These are phyloP conservation scores for Diaporthe vaccinii DNA, from an alignment of 2,329 filamentous ascomycete species.

Conservation along the genomic window DNA sequence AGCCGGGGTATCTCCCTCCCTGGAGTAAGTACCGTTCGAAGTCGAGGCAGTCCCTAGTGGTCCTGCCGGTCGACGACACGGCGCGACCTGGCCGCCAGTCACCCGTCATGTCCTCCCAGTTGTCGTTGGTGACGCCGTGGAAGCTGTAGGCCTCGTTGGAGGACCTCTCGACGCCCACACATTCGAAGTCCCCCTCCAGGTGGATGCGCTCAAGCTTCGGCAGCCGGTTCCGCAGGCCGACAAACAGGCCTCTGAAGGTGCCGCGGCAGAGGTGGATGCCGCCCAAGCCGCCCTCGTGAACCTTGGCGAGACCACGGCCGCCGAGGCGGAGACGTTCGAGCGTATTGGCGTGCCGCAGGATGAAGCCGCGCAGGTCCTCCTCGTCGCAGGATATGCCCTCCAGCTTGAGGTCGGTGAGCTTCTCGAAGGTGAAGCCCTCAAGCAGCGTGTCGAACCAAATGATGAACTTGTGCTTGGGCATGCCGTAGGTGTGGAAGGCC, in stretches of 20 bases:
- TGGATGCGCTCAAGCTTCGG: constrained; percentile 57
- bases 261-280: constrained; percentile 61
- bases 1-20: constrained; percentile 54
- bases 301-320: constrained; percentile 56
- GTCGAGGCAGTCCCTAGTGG: constrained; percentile 53
- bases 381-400: constrained; percentile 60
- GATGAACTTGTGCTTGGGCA: constrained; percentile 55
- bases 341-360: constrained; percentile 55
- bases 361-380: constrained; percentile 57
- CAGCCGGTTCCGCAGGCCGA: constrained; percentile 53
- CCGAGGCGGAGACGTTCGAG: constrained; percentile 60
- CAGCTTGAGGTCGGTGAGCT: constrained; percentile 58
- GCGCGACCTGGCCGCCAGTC: constrained; percentile 39
- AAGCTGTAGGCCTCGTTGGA: constrained; percentile 59
- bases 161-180: constrained; percentile 53
- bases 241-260: constrained; percentile 59
- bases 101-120: constrained; percentile 52
- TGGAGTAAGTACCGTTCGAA: constrained; percentile 58
- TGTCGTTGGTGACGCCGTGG: constrained; percentile 56
- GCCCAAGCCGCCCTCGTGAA: constrained; percentile 56
- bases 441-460: constrained; percentile 57
- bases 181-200: constrained; percentile 61
- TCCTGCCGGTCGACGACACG: constrained; percentile 48
- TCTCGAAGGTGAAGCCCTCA: constrained; percentile 52
- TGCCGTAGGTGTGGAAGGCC: constrained; percentile 57